Evolutionary conservation across 106 monocot species (phyloP).

Genomic region (Acorus calamus): DNA sequence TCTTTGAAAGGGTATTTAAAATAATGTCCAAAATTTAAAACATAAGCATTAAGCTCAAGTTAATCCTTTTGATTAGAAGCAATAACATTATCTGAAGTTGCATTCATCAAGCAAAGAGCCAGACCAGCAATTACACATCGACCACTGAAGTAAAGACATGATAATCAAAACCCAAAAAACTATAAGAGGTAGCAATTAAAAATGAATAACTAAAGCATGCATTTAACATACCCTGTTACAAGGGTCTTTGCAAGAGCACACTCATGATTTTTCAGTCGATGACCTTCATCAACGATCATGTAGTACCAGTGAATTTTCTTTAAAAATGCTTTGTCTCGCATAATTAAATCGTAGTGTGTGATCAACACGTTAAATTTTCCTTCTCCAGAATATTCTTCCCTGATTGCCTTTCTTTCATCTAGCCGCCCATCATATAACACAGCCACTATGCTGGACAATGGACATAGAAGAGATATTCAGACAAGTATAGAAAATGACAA

Average conservation of each 20-base stretch:
- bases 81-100: too few species aligned
- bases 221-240: conserved; percentile 62
- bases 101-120: too few species aligned
- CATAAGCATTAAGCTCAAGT: too few species aligned
- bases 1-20: too few species aligned
- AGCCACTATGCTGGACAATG: conserved; percentile 47
- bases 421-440: conserved; percentile 91
- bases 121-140: too few species aligned
- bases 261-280: conserved; percentile 96
- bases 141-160: too few species aligned
- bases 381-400: conserved; percentile 63
- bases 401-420: conserved; percentile 88
- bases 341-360: conserved; percentile 96
- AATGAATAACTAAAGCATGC: too few species aligned
- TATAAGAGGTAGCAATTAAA: too few species aligned
- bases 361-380: conserved; percentile 87
- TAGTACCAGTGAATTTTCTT: conserved; percentile 94
- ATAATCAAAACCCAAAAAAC: too few species aligned
- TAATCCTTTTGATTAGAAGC: too few species aligned
- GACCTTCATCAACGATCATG: conserved; percentile 98
- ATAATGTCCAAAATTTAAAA: too few species aligned
- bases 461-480: conserved; percentile 4
- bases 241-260: conserved; percentile 86
- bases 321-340: conserved; percentile 82
- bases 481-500: background rate